Evolutionary conservation across 176 grass and related monocot genomes (phyloP), one percentile per base, ranked within the genome.

Genomic region (Oryza rufipogon): DNA sequence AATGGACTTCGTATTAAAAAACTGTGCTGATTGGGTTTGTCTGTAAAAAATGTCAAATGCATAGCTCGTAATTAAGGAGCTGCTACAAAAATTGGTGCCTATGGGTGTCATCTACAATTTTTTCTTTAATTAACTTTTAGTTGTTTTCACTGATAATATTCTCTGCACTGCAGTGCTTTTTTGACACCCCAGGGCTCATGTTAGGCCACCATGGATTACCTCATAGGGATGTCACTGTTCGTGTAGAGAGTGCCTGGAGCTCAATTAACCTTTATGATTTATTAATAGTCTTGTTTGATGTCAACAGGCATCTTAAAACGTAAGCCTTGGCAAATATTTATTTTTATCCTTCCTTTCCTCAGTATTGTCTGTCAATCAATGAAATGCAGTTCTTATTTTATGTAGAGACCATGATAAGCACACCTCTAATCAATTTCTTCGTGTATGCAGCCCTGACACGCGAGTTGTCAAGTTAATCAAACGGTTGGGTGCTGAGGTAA

Each of bases 181-280:
- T 98, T 94, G 96, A 98, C 65, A 98, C 93, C 47, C 96, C 96
- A 86, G 96, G 96, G 20, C 88, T 95, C 73, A 90, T 95, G 89
- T 83, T 98, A 71, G 96, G 91, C 74, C 91, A 95, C 85, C 87
- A 95, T 87, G 96, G 91, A 84, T 84, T 95, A 64, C 96, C 96
- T 76, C 74, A 92, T 69, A 87, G 89, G 74, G 96, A 95, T 92
- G 86, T 98, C 66, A 90, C 79, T 16, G 87, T 98, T 89, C 93
- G 96, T 83, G 93, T 95, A 58, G 87, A 95, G 84, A 98, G 93
- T 89, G 96, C 91, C 66, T 98, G 96, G 96, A 94, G 85, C 73
- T 93, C 96, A 78, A 90, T 98, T 84, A 86, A 87, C 34, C 83
- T 98, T 52, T 98, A 98, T 80, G 93, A 95, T 92, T 77, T 92